Conservation (phyloP, 352 stramenopile species). For the Halophytophthora polymorphica region DNA sequence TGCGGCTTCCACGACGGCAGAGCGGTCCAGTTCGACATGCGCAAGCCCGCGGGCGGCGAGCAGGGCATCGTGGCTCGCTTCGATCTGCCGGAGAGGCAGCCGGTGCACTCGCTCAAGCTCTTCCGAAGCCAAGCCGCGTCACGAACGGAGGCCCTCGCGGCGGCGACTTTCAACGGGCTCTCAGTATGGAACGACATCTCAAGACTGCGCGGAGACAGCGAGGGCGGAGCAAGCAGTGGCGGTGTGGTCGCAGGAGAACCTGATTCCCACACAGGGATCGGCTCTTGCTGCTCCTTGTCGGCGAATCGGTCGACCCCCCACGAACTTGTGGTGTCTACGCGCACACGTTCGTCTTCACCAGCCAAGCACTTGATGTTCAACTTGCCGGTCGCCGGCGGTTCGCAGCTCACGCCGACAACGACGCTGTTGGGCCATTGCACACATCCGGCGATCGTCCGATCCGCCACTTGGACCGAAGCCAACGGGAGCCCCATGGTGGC, state of each 20-base stretch:
- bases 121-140: constrained; percentile 20
- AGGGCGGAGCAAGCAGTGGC: background rate
- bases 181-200: constrained; percentile 39
- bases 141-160: constrained; percentile 30
- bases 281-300: constrained; percentile 35
- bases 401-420: constrained; percentile 11
- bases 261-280: constrained; percentile 16
- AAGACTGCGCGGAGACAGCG: background rate
- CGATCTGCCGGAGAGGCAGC: constrained; percentile 36
- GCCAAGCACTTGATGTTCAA: constrained; percentile 48
- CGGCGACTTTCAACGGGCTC: constrained; percentile 38
- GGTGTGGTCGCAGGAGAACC: constrained; percentile 6
- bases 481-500: constrained; percentile 22
- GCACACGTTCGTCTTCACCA: constrained; percentile 18
- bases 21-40: constrained; percentile 50
- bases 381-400: constrained; percentile 13
- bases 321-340: constrained; percentile 40
- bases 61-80: constrained; percentile 34
- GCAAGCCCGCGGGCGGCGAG: constrained; percentile 23
- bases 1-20: constrained; percentile 53
- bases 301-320: constrained; percentile 22
- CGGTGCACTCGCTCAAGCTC: constrained; percentile 49
- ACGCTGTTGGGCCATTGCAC: constrained; percentile 40
- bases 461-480: constrained; percentile 40
- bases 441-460: constrained; percentile 39